Conservation (phyloP, 106 monocot genomes). For the Dioscorea zingiberensis region DNA sequence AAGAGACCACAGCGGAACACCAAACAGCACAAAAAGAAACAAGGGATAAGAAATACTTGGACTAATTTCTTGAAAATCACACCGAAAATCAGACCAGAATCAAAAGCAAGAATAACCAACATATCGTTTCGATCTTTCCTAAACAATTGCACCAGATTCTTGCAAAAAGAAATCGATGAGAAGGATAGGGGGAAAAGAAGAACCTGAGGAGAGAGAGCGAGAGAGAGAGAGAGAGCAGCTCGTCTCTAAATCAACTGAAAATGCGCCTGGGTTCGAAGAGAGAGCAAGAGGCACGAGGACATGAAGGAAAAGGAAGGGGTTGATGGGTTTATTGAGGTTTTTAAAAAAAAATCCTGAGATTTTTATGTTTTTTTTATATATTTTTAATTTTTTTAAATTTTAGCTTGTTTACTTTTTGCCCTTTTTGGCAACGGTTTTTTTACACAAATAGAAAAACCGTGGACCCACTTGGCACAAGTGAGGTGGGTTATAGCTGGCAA, state of each 20-base stretch:
- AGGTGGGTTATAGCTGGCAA: too few species aligned
- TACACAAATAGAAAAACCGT: not conserved
- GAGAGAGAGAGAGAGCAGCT: not conserved
- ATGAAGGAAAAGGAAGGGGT: not conserved
- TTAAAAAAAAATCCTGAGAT: not conserved
- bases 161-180: too few species aligned
- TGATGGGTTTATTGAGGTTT: not conserved
- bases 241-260: not conserved
- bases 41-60: not conserved
- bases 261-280: not conserved
- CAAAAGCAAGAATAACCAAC: too few species aligned
- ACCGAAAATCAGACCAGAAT: too few species aligned
- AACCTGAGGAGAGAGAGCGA: too few species aligned
- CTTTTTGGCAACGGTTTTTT: not conserved
- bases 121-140: too few species aligned
- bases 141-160: too few species aligned
- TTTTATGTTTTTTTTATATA: not conserved
- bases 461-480: not conserved
- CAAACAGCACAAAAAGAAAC: not conserved
- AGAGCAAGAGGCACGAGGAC: not conserved
- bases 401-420: not conserved
- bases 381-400: not conserved
- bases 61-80: too few species aligned
- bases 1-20: not conserved
- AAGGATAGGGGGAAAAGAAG: too few species aligned